Evolutionary conservation across 2,329 filamentous ascomycete genomes (phyloP).

Genomic region (Acrocalymma vagum): DNA sequence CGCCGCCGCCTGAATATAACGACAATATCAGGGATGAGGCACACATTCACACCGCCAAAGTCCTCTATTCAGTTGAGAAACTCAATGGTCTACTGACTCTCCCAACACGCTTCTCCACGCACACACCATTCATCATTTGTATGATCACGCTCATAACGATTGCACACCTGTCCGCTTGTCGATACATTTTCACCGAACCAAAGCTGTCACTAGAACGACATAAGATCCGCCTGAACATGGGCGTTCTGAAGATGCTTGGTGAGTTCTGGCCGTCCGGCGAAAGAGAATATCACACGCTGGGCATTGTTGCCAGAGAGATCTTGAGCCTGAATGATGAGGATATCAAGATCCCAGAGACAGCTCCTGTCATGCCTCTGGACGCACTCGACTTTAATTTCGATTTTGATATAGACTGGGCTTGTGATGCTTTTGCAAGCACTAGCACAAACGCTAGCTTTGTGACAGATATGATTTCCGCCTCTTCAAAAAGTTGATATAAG

Average conservation of each 20-base stretch:
- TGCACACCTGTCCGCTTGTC: conserved; percentile 32
- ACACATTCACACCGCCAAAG: conserved; percentile 31
- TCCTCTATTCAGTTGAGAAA: conserved; percentile 24
- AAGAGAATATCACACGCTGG: conserved; percentile 23
- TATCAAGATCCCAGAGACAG: conserved; percentile 14
- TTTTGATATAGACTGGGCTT: conserved; percentile 24
- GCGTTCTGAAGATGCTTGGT: conserved; percentile 29
- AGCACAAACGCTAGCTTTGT: too few species aligned
- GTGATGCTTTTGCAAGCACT: conserved; percentile 12
- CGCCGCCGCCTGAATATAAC: conserved; percentile 25
- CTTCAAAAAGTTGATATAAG: too few species aligned
- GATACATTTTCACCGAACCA: conserved; percentile 29
- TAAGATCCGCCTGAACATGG: conserved; percentile 35
- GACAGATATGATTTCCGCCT: too few species aligned
- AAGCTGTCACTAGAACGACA: conserved; percentile 26
- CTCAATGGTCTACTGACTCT: conserved; percentile 30
- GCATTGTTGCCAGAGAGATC: conserved; percentile 27
- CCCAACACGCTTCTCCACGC: conserved; percentile 23
- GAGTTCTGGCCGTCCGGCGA: conserved; percentile 29
- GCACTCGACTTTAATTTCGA: conserved; percentile 21
- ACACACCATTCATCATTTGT: conserved; percentile 38
- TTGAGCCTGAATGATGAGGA: conserved; percentile 23
- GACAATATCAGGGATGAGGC: conserved; percentile 20
- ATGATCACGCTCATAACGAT: conserved; percentile 37
- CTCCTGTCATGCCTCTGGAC: conserved; percentile 14